Evolutionary conservation across 2,329 filamentous ascomycete genomes (phyloP).

Genomic region (Thielaviopsis musarum): DNA sequence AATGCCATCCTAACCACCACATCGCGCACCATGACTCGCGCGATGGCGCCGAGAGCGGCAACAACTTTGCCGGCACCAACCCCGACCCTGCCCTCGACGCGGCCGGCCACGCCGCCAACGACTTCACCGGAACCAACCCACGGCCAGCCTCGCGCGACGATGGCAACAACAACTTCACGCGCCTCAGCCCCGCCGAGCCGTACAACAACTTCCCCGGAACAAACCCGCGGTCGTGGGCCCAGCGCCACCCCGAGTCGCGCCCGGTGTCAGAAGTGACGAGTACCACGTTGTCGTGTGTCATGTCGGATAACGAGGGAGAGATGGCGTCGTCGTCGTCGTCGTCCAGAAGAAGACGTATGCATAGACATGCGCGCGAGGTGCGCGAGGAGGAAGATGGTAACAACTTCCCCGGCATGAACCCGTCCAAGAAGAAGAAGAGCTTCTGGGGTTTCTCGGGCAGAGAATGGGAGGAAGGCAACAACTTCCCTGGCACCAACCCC

Average conservation of each 20-base stretch:
- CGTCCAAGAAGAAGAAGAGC: slow-evolving; percentile 2
- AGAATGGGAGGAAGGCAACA: slow-evolving; percentile 8
- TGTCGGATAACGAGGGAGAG: neutral
- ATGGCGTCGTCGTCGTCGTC: neutral
- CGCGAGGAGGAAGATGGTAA: slow-evolving; percentile 9
- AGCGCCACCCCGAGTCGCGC: neutral
- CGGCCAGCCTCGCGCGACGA: neutral
- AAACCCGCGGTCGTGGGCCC: slow-evolving; percentile 2
- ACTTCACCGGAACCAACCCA: slow-evolving; percentile 9
- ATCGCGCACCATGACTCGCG: neutral
- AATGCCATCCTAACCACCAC: slow-evolving; percentile 1
- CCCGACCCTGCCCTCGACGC: neutral
- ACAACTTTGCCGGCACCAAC: slow-evolving; percentile 14
- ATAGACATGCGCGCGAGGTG: neutral
- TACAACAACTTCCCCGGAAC: slow-evolving; percentile 10
- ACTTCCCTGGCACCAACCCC: slow-evolving; percentile 10
- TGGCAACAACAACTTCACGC: slow-evolving; percentile 10
- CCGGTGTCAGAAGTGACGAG: neutral
- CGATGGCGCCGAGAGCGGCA: slow-evolving; percentile 8
- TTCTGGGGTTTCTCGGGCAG: neutral
- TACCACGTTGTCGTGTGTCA: neutral
- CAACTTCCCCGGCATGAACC: slow-evolving; percentile 13
- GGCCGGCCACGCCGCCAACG: slow-evolving; percentile 2
- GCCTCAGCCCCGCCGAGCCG: neutral
- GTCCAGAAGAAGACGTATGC: neutral